Evolutionary conservation across 495 filamentous ascomycete genomes (phyloP), one percentile per base, ranked within the genome.

Genomic region (Lichenothelia convexa): DNA sequence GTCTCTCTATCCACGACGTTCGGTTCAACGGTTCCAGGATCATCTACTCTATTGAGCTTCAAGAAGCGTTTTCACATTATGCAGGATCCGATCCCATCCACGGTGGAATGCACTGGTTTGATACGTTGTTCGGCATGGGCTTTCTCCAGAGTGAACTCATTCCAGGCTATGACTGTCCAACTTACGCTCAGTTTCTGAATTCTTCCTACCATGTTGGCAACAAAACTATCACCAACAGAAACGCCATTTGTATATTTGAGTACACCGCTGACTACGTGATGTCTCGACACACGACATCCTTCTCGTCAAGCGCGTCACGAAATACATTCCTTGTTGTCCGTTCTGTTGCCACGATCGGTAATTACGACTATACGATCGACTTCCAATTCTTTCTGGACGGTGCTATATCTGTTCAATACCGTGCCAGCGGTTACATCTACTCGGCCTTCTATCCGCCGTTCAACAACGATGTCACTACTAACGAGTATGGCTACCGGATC

Each of bases 351-450:
- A 67, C 63, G 3, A 56, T 70, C 13, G 68, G 67, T n/a, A 71
- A 71, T 41, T 68, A 71, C 45, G 66, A 70, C 44, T 64, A 62
- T 38, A 54, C 54, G 20, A 62, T 67, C 19, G 47, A 51, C 18
- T 71, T 71, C 40, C 51, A 49, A 17, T 74, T 74, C 52, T 59
- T 65, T 41, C 48, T 69, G 24, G 70, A 73, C 44, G 69, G 69
- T 9, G 61, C 57, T 6, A 58, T 75, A 33, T 59, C 67, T 24
- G 58, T 70, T 19, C 57, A 62, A 18, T 64, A 68, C n/a, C 65
- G 65, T 11, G 66, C 70, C 4, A 66, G 61, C 8, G 65, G 70
- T 4, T 72, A 72, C 45, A 67, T 76, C 38, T 59, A 67, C 41
- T 55, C 55, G 4, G 63, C 67, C 5, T 71, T 62, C 56, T 67